Evolutionary conservation across 441 rosid species (phyloP).

Genomic region (Monsonia emarginata): DNA sequence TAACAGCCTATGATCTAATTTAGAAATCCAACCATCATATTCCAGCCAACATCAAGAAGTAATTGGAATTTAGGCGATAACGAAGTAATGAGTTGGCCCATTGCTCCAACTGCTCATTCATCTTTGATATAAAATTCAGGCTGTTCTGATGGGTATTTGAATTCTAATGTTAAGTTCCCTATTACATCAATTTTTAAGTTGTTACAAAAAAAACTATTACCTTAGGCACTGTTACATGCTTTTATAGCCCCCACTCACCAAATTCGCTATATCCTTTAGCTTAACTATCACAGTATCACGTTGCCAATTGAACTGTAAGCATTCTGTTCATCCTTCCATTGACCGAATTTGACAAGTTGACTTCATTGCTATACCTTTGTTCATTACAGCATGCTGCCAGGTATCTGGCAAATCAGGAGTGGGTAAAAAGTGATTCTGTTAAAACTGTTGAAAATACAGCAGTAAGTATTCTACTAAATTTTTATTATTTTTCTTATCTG

Average conservation of each 20-base stretch:
- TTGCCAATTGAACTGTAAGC: not conserved
- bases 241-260: not conserved
- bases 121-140: not conserved
- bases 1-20: not conserved
- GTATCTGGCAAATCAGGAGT: conserved; percentile 96
- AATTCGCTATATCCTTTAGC: no score
- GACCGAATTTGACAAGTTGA: not conserved
- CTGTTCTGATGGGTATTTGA: not conserved
- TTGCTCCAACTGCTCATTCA: not conserved
- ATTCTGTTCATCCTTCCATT: not conserved
- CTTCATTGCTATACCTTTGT: no score
- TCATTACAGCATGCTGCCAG: conserved; percentile 86
- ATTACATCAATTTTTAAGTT: not conserved
- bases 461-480: conserved; percentile 34
- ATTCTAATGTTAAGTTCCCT: not conserved
- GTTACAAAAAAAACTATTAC: not conserved
- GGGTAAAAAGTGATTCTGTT: conserved; percentile 94
- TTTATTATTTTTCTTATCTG: conserved; percentile 15
- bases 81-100: not conserved
- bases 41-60: not conserved
- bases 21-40: not conserved
- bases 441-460: conserved; percentile 97
- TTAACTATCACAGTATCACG: not conserved
- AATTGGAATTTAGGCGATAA: not conserved
- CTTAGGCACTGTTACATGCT: not conserved